Evolutionary conservation across 495 filamentous ascomycete species (phyloP).

Genomic region (Extremus antarcticus): DNA sequence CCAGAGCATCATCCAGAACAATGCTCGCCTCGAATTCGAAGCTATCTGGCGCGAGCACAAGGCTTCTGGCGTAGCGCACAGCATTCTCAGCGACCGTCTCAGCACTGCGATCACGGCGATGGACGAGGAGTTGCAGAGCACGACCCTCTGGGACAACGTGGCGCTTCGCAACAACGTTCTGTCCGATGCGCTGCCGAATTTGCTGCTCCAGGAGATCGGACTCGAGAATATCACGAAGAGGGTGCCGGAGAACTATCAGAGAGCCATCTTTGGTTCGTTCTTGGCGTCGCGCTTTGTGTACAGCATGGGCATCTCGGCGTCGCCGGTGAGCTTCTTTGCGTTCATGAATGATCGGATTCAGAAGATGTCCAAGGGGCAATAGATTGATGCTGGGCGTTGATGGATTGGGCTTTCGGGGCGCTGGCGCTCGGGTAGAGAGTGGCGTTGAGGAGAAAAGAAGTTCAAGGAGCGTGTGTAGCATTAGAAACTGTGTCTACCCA

Average conservation of each 20-base stretch:
- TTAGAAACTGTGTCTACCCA: no score
- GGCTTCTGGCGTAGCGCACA: conserved; percentile 64
- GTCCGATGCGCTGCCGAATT: conserved; percentile 71
- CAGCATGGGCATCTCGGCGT: conserved; percentile 79
- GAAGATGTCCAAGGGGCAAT: not conserved
- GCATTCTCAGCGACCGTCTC: conserved; percentile 77
- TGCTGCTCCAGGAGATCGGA: conserved; percentile 80
- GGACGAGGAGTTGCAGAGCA: conserved; percentile 88
- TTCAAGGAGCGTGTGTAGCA: no score
- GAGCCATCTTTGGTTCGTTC: conserved; percentile 82
- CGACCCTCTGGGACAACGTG: conserved; percentile 80
- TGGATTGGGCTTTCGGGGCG: not conserved
- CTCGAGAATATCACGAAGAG: conserved; percentile 74
- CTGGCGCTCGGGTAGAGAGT: no score
- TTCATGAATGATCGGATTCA: conserved; percentile 45
- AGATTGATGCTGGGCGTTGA: not conserved
- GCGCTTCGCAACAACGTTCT: conserved; percentile 67
- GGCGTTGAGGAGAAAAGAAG: no score
- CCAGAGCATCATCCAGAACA: conserved; percentile 76
- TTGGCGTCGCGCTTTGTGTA: conserved; percentile 93
- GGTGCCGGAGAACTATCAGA: conserved; percentile 29
- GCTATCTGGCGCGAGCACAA: conserved; percentile 94
- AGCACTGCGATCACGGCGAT: conserved; percentile 85
- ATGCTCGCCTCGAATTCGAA: conserved; percentile 89
- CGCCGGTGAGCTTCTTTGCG: conserved; percentile 96